phyloP scores from a whole-genome alignment of 352 stramenopile species.

The Pythium phragmitis region DNA sequence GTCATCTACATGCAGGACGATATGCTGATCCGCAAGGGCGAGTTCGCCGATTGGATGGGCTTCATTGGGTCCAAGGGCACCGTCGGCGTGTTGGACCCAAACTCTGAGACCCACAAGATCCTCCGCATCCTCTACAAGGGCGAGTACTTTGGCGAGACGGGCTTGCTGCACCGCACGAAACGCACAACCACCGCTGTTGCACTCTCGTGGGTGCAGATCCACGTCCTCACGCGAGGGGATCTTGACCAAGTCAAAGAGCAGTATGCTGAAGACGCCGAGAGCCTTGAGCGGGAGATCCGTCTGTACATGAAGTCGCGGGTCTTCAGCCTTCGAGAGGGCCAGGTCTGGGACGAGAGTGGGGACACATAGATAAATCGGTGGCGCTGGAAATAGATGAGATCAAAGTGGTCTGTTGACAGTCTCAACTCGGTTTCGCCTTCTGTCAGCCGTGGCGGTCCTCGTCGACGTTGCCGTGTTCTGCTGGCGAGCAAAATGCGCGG shows the following conservation, averaged over 20 bases:
- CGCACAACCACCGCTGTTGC: conserved; percentile 65
- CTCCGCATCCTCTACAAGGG: conserved; percentile 66
- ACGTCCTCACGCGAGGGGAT: conserved; percentile 58
- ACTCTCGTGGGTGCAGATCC: conserved; percentile 74
- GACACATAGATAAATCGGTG: no score
- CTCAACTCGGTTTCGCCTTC: no score
- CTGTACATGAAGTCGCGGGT: no score
- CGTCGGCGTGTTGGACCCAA: conserved; percentile 61
- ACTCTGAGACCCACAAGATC: conserved; percentile 40
- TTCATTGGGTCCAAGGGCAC: conserved; percentile 73
- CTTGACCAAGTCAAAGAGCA: conserved; percentile 64
- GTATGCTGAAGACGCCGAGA: conserved; percentile 52
- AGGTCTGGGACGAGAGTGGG: no score
- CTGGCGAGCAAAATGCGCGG: no score
- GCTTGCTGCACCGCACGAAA: conserved; percentile 59
- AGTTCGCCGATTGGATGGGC: conserved; percentile 81
- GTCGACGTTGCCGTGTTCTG: no score
- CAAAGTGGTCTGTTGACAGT: no score
- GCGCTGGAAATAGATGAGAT: no score
- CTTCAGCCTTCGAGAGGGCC: no score
- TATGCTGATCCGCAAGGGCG: conserved; percentile 72
- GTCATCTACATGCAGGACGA: conserved; percentile 85
- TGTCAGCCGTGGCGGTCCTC: no score
- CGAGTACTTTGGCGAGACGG: conserved; percentile 74
- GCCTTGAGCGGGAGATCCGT: conserved; percentile 35